Evolutionary conservation across 306 rosid genomes (phyloP).

Genomic region (Lathyrus sativus): DNA sequence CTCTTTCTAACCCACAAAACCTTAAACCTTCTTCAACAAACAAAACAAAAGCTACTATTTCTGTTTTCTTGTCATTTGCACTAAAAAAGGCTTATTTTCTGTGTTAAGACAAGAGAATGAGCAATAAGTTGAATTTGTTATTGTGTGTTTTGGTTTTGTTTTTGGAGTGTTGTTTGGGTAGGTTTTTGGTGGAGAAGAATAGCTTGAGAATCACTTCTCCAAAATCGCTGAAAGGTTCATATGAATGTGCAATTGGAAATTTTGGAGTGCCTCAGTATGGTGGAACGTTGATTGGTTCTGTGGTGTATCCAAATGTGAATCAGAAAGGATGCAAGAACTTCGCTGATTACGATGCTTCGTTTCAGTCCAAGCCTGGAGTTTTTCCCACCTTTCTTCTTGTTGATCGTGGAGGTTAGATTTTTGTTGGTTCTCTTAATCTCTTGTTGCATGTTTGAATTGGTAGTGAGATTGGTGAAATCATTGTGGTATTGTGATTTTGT

Average conservation of each 20-base stretch:
- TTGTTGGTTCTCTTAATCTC: conserved; percentile 4
- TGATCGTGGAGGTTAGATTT: conserved; percentile 86
- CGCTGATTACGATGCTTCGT: conserved; percentile 52
- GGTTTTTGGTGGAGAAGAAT: conserved; percentile 97
- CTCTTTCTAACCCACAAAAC: conserved; percentile 14
- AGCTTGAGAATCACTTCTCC: conserved; percentile 77
- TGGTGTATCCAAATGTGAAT: conserved; percentile 73
- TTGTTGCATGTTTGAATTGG: background rate
- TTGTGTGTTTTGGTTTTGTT: conserved; percentile 54
- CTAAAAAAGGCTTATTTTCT: conserved; percentile 6
- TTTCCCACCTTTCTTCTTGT: conserved; percentile 77
- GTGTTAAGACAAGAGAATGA: conserved; percentile 40
- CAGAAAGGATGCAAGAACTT: conserved; percentile 73
- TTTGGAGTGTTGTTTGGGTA: conserved; percentile 58
- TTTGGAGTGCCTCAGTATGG: conserved; percentile 96
- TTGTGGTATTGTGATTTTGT: background rate
- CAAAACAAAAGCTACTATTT: conserved; percentile 22
- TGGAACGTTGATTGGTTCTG: conserved; percentile 82
- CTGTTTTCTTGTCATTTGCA: background rate
- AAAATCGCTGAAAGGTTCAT: conserved; percentile 53
- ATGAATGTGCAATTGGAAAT: conserved; percentile 95
- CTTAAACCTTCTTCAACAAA: conserved; percentile 24
- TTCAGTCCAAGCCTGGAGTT: conserved; percentile 71
- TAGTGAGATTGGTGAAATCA: background rate
- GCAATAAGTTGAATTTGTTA: conserved; percentile 45